Base-by-base conservation (phyloP, 1,284 basidiomycete species). In the Trichosporon faecale region DNA sequence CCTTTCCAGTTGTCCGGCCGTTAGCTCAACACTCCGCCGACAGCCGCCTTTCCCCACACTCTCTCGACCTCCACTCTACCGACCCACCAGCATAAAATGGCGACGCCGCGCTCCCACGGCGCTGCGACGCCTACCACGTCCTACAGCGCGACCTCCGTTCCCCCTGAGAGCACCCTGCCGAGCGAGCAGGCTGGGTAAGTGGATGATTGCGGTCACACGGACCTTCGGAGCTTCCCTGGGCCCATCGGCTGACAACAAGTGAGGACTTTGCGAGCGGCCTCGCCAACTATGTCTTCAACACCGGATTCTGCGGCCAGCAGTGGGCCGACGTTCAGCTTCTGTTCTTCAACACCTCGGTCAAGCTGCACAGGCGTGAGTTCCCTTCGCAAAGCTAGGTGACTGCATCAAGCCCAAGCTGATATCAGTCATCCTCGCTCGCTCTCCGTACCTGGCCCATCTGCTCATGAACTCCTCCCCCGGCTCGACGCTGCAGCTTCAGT, bases 391-490 rank as follows among this genome's bases (percentile, higher is more conserved):
- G 18, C 31, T 64, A 6, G 3, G 23, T 7, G 9, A 40, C 57
- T 11, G 29, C 27, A 64, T n/a, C n/a, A n/a, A n/a, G n/a, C 21
- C 18, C 25, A 11, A 35, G 49, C 63, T 71, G 49, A 67, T 31
- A 11, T 88, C 90, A 75, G 90, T 95, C 81, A 90, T 94, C 76
- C 86, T 95, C 71, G 91, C 92, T 69, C 90, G 91, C 68, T 93
- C 91, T 44, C 92, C 93, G 60, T 92, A 89, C 83, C 88, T 94
- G 76, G 91, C 90, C 55, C 92, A 93, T 80, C 85, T 93, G 75
- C 91, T 95, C 89, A 89, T 70, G 55, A 73, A 75, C 71, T 76
- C 77, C 61, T 89, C 73, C 89, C 91, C 74, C 87, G 91, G 70
- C 87, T 89, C 71, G 87, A 86, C 82, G 70, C 88, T 94, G 74